Evolutionary conservation across 768 basidiomycete species (phyloP).

Genomic region (Naganishia onofrii): DNA sequence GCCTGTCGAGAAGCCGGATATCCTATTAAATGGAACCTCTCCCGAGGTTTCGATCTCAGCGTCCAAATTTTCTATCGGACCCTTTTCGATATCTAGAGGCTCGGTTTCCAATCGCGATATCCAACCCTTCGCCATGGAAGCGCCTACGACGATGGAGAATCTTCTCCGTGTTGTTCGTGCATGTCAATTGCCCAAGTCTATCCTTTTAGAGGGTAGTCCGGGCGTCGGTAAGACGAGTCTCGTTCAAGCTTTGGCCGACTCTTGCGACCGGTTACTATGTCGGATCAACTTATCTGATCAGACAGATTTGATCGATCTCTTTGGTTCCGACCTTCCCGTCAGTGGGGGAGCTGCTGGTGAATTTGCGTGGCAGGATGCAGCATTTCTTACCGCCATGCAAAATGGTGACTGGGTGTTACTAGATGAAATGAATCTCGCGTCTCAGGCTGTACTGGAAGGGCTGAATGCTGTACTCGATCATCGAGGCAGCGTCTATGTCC

Average conservation of each 20-base stretch:
- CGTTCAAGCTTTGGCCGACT: constrained; percentile 76
- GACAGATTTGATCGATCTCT: constrained; percentile 91
- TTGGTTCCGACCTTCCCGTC: constrained; percentile 91
- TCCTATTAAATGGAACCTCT: background rate
- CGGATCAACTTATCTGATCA: constrained; percentile 98
- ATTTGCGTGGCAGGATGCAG: constrained; percentile 96
- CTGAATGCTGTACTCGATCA: constrained; percentile 95
- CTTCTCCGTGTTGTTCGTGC: constrained; percentile 84
- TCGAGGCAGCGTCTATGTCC: constrained; percentile 88
- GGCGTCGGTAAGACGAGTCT: constrained; percentile 98
- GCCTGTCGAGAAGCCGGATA: background rate
- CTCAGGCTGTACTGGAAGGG: constrained; percentile 93
- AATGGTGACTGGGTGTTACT: constrained; percentile 96
- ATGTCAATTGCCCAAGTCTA: constrained; percentile 82
- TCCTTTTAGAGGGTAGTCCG: constrained; percentile 93
- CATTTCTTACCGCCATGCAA: constrained; percentile 87
- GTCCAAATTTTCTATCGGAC: constrained; percentile 62
- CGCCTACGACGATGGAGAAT: constrained; percentile 84
- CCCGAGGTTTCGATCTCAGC: constrained; percentile 15
- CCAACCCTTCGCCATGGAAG: constrained; percentile 69
- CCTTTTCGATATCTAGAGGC: constrained; percentile 70
- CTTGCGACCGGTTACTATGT: constrained; percentile 73
- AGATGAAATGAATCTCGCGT: constrained; percentile 98
- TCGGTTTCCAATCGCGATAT: constrained; percentile 50
- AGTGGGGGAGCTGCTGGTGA: constrained; percentile 87